Conservation (phyloP, 768 basidiomycete genomes). For the Mycena floridula region DNA sequence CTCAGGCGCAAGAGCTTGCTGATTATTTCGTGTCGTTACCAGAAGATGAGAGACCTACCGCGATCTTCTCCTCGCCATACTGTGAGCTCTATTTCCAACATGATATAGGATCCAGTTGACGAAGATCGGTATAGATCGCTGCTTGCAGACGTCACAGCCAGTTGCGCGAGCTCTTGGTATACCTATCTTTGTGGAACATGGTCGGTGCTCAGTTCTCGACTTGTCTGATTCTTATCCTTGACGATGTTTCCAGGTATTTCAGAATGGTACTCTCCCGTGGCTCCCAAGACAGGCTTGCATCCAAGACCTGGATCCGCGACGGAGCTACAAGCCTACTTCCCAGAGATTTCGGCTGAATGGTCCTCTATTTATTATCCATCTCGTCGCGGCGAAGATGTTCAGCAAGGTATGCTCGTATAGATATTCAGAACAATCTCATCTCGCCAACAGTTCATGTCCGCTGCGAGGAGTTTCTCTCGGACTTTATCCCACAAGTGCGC, state of each 20-base stretch:
- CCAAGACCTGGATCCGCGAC: slow-evolving; percentile 62
- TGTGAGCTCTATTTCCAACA: slow-evolving; percentile 38
- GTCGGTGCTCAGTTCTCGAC: slow-evolving; percentile 25
- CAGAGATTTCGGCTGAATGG: slow-evolving; percentile 52
- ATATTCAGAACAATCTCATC: no score
- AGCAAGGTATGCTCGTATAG: no score
- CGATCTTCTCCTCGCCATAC: slow-evolving; percentile 81
- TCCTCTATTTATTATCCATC: slow-evolving; percentile 60
- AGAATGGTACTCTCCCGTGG: slow-evolving; percentile 77
- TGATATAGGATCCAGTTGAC: no score
- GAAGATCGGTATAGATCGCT: slow-evolving; percentile 54
- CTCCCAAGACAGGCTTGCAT: slow-evolving; percentile 62
- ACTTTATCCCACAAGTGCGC: slow-evolving; percentile 47
- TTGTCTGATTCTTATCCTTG: neutral
- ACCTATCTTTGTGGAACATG: slow-evolving; percentile 78
- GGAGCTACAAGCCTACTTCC: slow-evolving; percentile 47
- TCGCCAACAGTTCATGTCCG: slow-evolving; percentile 69
- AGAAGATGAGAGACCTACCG: slow-evolving; percentile 61
- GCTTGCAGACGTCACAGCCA: slow-evolving; percentile 74
- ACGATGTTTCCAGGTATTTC: slow-evolving; percentile 41
- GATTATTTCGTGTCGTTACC: slow-evolving; percentile 60
- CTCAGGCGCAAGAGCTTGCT: slow-evolving; percentile 75
- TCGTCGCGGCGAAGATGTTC: slow-evolving; percentile 66
- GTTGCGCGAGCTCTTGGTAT: slow-evolving; percentile 52
- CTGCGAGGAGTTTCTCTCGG: slow-evolving; percentile 40